Percentiles rank a stretch among this genome's conserved stretches.
phyloP scores from a whole-genome alignment of 495 filamentous ascomycete genomes.

The Talaromyces ruber region DNA sequence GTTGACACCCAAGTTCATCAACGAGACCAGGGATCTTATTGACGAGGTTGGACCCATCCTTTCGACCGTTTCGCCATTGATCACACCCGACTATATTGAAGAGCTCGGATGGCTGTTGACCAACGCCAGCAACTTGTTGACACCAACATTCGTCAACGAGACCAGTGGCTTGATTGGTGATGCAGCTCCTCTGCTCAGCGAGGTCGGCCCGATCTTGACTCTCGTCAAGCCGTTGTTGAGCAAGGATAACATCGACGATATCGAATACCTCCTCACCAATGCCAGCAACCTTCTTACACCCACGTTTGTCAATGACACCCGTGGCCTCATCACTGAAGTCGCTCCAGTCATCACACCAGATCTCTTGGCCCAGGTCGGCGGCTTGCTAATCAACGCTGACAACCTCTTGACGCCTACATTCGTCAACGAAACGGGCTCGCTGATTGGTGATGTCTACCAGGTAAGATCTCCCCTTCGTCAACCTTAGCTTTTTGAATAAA shows the following conservation, averaged over 20 bases:
- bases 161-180: conserved; percentile 25
- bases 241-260: conserved; percentile 16
- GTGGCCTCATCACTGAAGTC: conserved; percentile 29
- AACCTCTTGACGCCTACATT: conserved; percentile 32
- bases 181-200: conserved; percentile 14
- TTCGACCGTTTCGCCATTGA: conserved; percentile 15
- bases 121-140: conserved; percentile 34
- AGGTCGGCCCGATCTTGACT: conserved; percentile 20
- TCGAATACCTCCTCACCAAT: conserved; percentile 23
- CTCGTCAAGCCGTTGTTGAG: conserved; percentile 25
- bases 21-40: conserved; percentile 25
- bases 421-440: conserved; percentile 34
- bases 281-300: conserved; percentile 30
- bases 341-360: conserved; percentile 28
- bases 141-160: conserved; percentile 30
- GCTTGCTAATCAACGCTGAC: conserved; percentile 27
- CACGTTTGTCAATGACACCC: conserved; percentile 34
- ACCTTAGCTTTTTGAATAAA: neutral
- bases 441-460: conserved; percentile 42
- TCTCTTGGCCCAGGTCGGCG: conserved; percentile 21
- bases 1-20: conserved; percentile 18
- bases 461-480: conserved; percentile 19
- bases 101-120: conserved; percentile 12
- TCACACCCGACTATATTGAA: neutral
- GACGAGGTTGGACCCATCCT: conserved; percentile 22